Base-by-base conservation (phyloP, 1,284 basidiomycete genomes). In the Cutaneotrichosporon cyanovorans region DNA sequence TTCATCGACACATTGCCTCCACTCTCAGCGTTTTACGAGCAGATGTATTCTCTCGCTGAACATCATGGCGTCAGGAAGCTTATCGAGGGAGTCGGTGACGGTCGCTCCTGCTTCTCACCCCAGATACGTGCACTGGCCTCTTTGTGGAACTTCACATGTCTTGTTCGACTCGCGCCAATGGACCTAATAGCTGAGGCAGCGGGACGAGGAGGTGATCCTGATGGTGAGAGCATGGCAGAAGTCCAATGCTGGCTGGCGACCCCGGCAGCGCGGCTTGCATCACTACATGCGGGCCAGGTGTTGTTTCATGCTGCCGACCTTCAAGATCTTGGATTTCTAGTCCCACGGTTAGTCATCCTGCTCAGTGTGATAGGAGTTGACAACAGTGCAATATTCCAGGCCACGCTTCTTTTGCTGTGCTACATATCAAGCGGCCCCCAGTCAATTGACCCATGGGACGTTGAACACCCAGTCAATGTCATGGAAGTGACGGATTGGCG, bases 101-200 rank as follows among this genome's bases (percentile, higher is more conserved):
- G 25, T 7, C 25, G 12, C 8, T 12, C 12, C 25, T 12, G 8
- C 25, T 12, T 28, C 12, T 7, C 46, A n/a, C 15, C 31, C 3
- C 33, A 48, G 18, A 21, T 23, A 4, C 41, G 47, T 5, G 39
- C 41, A 3, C 23, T 48, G 2, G 33, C 41, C 5, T 41, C 42
- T 2, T 37, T 48, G 9, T 48, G 47, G 47, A 41, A 48, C 42
- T 48, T 40, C 19, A 36, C 37, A 2, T 48, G 41, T 16, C 23
- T 33, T 19, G 10, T 40, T 4, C 47, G 47, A 6, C 47, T 48
- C 9, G n/a, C 47, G 3, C 47, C 47, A 11, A 43, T 48, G 32
- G 16, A 18, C 12, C 32, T 44, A 9, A 34, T 48, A 3, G 47
- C 31, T 10, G 42, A 48, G 14, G 47, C 28, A 1, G 41, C 47